phyloP scores from a whole-genome alignment of 139 green algal genomes.

The Pleodorina starrii region DNA sequence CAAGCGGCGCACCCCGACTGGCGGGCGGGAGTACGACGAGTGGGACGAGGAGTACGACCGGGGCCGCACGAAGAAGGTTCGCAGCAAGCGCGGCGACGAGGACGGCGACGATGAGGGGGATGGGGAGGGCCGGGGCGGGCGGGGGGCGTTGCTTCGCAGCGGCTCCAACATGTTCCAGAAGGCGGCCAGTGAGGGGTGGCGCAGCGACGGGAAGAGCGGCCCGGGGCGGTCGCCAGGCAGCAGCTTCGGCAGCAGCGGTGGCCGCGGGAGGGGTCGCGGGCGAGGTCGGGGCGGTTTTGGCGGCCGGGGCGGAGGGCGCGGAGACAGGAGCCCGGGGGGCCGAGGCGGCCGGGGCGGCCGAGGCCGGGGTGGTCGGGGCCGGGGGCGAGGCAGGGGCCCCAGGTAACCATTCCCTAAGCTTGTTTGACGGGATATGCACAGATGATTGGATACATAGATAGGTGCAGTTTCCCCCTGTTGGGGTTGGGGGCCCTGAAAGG shows the following conservation, averaged over 20 bases:
- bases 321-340: neutral
- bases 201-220: conserved; percentile 36
- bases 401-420: no score
- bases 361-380: neutral
- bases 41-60: conserved; percentile 79
- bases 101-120: conserved; percentile 29
- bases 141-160: neutral
- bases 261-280: conserved; percentile 5
- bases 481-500: no score
- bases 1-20: neutral
- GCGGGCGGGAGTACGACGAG: conserved; percentile 60
- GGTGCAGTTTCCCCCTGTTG: no score
- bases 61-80: conserved; percentile 74
- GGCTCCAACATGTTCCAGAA: conserved; percentile 34
- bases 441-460: no score
- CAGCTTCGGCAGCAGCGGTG: neutral
- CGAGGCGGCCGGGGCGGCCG: conserved; percentile 12
- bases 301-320: conserved; percentile 3
- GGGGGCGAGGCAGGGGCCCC: neutral
- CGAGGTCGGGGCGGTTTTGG: neutral
- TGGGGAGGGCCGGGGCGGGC: conserved; percentile 37
- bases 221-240: neutral
- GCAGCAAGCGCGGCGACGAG: conserved; percentile 41
- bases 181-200: conserved; percentile 26
- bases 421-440: no score